phyloP scores from a whole-genome alignment of 2,329 filamentous ascomycete species.

The Talaromyces sp. region DNA sequence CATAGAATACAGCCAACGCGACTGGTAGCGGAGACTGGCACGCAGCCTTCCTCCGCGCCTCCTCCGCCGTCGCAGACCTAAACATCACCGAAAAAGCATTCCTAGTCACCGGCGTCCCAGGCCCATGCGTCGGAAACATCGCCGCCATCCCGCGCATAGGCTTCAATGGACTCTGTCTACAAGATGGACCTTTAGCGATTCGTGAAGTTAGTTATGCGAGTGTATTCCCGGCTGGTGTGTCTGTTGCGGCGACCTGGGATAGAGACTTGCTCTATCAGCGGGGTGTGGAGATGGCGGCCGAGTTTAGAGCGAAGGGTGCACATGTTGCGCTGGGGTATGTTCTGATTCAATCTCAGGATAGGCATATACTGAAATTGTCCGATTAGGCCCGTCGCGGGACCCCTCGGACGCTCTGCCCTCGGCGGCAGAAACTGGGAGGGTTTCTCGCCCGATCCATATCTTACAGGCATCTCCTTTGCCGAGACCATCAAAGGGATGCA shows the following conservation, averaged over 20 bases:
- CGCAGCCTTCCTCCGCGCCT: conserved; percentile 21
- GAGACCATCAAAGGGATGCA: conserved; percentile 44
- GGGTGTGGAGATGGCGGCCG: conserved; percentile 55
- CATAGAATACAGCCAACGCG: conserved; percentile 12
- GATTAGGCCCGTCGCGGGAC: conserved; percentile 29
- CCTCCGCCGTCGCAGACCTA: conserved; percentile 21
- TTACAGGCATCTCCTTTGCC: conserved; percentile 44
- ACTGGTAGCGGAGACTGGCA: conserved; percentile 25
- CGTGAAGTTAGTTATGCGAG: conserved; percentile 68
- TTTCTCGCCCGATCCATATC: conserved; percentile 45
- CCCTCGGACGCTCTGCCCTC: conserved; percentile 41
- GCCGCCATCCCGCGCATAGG: conserved; percentile 33
- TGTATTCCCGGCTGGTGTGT: conserved; percentile 72
- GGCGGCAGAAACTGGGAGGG: conserved; percentile 49
- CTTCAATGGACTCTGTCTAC: conserved; percentile 41
- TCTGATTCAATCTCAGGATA: not conserved
- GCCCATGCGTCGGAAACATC: conserved; percentile 37
- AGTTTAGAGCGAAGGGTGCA: conserved; percentile 40
- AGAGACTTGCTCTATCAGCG: conserved; percentile 54
- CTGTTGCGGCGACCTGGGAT: conserved; percentile 63
- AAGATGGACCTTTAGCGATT: conserved; percentile 54
- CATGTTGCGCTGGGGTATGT: conserved; percentile 46
- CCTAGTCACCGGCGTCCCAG: conserved; percentile 30
- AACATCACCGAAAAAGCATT: conserved; percentile 25
- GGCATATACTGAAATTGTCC: not conserved